Evolutionary conservation across 495 filamentous ascomycete genomes (phyloP).

Genomic region (Annulohypoxylon nitens): DNA sequence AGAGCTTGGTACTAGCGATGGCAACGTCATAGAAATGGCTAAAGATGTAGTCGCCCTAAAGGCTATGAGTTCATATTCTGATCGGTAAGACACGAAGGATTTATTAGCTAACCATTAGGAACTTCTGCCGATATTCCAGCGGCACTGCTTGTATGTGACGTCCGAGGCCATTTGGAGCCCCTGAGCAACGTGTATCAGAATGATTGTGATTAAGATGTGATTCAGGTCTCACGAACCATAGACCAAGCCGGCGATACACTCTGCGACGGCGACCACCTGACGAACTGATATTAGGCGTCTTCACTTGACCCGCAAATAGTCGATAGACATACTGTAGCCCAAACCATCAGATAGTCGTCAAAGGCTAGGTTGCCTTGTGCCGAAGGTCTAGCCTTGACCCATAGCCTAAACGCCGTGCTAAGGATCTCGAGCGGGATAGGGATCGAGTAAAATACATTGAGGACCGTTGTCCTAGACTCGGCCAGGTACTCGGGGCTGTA

Average conservation of each 20-base stretch:
- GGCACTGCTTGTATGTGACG: conserved; percentile 44
- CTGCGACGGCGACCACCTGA: conserved; percentile 44
- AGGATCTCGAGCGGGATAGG: conserved; percentile 48
- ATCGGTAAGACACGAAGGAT: not conserved
- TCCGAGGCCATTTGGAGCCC: conserved; percentile 45
- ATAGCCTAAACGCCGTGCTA: conserved; percentile 43
- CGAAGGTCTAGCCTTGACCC: conserved; percentile 37
- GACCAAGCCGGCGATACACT: conserved; percentile 45
- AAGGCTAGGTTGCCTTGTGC: conserved; percentile 39
- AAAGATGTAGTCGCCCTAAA: conserved; percentile 49
- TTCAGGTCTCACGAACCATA: conserved; percentile 36
- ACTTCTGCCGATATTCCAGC: conserved; percentile 16
- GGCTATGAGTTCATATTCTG: not conserved
- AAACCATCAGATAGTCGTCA: conserved; percentile 50
- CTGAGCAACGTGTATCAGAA: conserved; percentile 28
- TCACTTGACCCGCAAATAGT: not conserved
- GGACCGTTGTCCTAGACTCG: conserved; percentile 39
- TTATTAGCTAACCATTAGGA: conserved; percentile 37
- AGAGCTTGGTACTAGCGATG: conserved; percentile 51
- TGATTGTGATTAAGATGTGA: not conserved
- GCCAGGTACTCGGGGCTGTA: conserved; percentile 45
- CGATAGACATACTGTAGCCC: conserved; percentile 43
- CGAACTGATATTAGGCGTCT: not conserved
- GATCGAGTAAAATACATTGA: conserved; percentile 43
- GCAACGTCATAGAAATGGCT: conserved; percentile 52